Evolutionary conservation across 2,329 filamentous ascomycete genomes (phyloP).

Genomic region (Diaporthe australafricana): DNA sequence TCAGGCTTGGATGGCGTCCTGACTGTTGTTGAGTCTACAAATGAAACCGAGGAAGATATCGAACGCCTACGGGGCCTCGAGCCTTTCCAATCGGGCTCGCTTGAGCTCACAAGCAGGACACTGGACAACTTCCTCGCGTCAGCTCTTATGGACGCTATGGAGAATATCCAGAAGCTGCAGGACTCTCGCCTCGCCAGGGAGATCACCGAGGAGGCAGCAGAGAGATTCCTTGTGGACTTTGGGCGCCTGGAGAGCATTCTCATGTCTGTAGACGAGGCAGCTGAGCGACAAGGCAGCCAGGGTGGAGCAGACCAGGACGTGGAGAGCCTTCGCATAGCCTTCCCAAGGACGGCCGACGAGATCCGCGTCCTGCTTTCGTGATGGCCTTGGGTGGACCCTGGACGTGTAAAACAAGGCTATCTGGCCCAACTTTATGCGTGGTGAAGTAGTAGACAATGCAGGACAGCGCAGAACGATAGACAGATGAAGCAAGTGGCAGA

Average conservation of each 20-base stretch:
- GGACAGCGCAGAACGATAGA: background rate
- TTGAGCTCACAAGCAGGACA: constrained; percentile 78
- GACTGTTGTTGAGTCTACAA: constrained; percentile 59
- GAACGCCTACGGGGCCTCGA: constrained; percentile 65
- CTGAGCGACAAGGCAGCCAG: constrained; percentile 40
- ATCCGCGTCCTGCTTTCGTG: constrained; percentile 70
- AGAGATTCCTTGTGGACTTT: constrained; percentile 88
- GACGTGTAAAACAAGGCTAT: constrained; percentile 17
- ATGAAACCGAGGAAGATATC: constrained; percentile 58
- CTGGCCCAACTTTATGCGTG: background rate
- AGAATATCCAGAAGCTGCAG: constrained; percentile 80
- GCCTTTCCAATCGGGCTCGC: constrained; percentile 67
- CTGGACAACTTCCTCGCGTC: constrained; percentile 94
- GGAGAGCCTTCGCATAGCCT: constrained; percentile 56
- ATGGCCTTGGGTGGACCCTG: constrained; percentile 24
- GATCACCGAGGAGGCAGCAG: constrained; percentile 85
- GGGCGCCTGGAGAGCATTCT: constrained; percentile 68
- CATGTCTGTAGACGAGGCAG: constrained; percentile 54
- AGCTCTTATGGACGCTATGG: constrained; percentile 90
- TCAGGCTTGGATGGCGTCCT: constrained; percentile 80
- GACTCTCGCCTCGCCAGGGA: constrained; percentile 78
- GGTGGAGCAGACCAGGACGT: constrained; percentile 38
- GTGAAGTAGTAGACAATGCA: constrained; percentile 11
- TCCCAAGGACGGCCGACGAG: constrained; percentile 70
- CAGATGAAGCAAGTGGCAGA: background rate